Conservation (phyloP, 768 basidiomycete species). For the Kwoniella europaea region DNA sequence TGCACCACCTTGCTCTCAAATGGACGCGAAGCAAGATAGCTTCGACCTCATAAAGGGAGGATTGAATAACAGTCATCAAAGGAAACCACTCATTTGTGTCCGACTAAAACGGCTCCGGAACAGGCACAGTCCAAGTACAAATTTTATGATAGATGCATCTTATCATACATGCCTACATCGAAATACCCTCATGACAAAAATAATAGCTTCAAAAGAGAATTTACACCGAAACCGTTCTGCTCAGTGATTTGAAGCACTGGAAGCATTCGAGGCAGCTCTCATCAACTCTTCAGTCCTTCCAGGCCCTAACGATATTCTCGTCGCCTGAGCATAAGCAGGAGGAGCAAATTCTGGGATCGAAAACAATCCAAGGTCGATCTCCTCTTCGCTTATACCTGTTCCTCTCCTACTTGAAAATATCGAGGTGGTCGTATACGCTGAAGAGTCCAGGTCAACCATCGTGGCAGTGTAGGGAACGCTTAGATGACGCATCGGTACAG, state of each 20-base stretch:
- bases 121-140: too few species aligned
- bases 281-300: neutral
- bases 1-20: too few species aligned
- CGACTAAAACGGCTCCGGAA: too few species aligned
- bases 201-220: too few species aligned
- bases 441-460: neutral
- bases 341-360: conserved; percentile 10
- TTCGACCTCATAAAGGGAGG: too few species aligned
- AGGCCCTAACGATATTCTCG: conserved; percentile 6
- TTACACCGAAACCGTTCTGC: too few species aligned
- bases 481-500: conserved; percentile 3
- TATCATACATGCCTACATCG: too few species aligned
- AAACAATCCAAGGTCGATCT: conserved; percentile 7
- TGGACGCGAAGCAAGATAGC: too few species aligned
- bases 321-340: conserved; percentile 13
- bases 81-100: too few species aligned
- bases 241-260: neutral
- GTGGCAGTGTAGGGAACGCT: conserved; percentile 12
- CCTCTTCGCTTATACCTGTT: conserved; percentile 9
- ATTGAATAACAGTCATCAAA: too few species aligned
- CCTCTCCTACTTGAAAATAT: conserved; percentile 11
- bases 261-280: neutral
- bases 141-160: too few species aligned
- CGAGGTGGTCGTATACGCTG: neutral
- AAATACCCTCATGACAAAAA: too few species aligned